Conservation (phyloP, 108 stramenopile species). For the Fragilaria crotonensis region DNA sequence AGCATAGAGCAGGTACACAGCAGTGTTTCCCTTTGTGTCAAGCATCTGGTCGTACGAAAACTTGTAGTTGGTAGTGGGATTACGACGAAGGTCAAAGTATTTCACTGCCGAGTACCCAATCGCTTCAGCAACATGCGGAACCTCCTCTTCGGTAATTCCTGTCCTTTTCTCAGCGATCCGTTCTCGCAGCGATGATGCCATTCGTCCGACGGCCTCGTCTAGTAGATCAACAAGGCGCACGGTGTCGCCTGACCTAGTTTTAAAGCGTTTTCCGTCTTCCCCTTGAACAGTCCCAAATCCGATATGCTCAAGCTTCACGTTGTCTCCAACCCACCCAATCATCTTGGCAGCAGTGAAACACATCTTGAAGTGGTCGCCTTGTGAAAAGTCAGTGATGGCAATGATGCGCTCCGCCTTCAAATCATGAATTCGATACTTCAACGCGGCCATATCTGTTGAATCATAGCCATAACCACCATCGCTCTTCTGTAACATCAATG, state of each 20-base stretch:
- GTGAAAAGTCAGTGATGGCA: slow-evolving; percentile 96
- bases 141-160: slow-evolving; percentile 76
- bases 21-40: slow-evolving; percentile 97
- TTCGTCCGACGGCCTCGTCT: slow-evolving; percentile 88
- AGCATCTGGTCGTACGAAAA: slow-evolving; percentile 99
- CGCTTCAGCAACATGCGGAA: slow-evolving; percentile 82
- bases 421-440: slow-evolving; percentile 85
- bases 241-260: slow-evolving; percentile 95
- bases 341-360: slow-evolving; percentile 87
- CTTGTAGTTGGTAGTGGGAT: slow-evolving; percentile 96
- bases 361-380: slow-evolving; percentile 95
- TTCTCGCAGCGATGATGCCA: slow-evolving; percentile 74
- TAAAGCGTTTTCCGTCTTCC: slow-evolving; percentile 98
- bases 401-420: slow-evolving; percentile 83
- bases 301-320: slow-evolving; percentile 87
- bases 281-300: slow-evolving; percentile 98
- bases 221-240: slow-evolving; percentile 97
- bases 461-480: slow-evolving; percentile 99
- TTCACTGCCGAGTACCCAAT: slow-evolving; percentile 99
- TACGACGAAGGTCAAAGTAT: slow-evolving; percentile 97
- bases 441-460: slow-evolving; percentile 98
- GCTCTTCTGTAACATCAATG: slow-evolving; percentile 96
- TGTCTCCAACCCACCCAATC: slow-evolving; percentile 85
- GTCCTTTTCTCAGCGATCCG: slow-evolving; percentile 66
- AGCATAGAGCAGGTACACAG: slow-evolving; percentile 96